phyloP scores from a whole-genome alignment of 2,329 filamentous ascomycete species.

The Aspergillus sp. region DNA sequence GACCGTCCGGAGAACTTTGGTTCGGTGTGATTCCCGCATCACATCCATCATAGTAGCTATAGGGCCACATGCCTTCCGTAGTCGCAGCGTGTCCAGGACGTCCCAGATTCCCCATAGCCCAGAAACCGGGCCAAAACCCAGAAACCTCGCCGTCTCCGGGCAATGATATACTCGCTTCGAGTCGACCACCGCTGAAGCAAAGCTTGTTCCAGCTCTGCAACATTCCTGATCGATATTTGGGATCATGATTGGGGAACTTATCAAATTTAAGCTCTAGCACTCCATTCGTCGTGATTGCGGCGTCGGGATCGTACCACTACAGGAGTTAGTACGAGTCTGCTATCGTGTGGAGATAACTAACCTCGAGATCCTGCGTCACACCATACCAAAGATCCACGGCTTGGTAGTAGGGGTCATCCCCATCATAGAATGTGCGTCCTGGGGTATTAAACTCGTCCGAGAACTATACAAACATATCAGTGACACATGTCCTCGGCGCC shows the following conservation, averaged over 20 bases:
- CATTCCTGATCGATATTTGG: slow-evolving; percentile 72
- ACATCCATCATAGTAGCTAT: slow-evolving; percentile 68
- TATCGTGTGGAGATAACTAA: slow-evolving; percentile 28
- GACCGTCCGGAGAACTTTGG: slow-evolving; percentile 66
- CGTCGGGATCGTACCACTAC: slow-evolving; percentile 70
- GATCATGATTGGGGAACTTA: slow-evolving; percentile 62
- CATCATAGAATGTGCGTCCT: slow-evolving; percentile 69
- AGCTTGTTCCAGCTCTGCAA: slow-evolving; percentile 72
- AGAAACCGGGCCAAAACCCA: slow-evolving; percentile 75
- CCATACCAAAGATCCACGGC: slow-evolving; percentile 72
- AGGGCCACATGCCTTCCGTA: slow-evolving; percentile 73
- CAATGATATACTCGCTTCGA: slow-evolving; percentile 70
- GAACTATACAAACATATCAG: slow-evolving; percentile 49
- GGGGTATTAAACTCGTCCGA: slow-evolving; percentile 71
- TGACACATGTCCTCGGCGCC: neutral
- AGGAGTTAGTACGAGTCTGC: too few species aligned
- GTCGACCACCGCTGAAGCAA: slow-evolving; percentile 69
- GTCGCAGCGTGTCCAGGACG: slow-evolving; percentile 68
- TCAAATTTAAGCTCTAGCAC: slow-evolving; percentile 66
- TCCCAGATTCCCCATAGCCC: slow-evolving; percentile 73
- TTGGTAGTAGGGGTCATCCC: slow-evolving; percentile 68
- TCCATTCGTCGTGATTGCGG: slow-evolving; percentile 62
- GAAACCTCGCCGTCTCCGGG: slow-evolving; percentile 65
- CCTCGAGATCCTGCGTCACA: slow-evolving; percentile 68
- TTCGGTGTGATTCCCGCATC: slow-evolving; percentile 71